Evolutionary conservation across 1,139 yeast genomes (phyloP), one percentile per base, ranked within the genome.

Genomic region (Kluyveromyces sp.): DNA sequence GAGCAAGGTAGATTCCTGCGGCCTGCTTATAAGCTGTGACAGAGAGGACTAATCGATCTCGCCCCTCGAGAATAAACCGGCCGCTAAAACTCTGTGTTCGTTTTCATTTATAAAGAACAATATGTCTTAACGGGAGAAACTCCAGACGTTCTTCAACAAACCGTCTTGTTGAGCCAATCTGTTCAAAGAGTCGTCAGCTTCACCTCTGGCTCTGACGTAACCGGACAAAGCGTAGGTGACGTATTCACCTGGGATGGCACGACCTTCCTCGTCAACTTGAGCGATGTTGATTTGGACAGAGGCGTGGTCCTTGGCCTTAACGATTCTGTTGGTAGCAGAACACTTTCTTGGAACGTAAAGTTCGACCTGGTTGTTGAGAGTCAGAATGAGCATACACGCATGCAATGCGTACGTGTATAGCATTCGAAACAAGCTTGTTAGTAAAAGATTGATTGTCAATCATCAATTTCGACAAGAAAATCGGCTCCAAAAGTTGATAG

Each of bases 311-410:
- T 92, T 89, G 69, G 98, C 94, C 82, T 87, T 88, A 83, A 92
- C 89, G 79, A 94, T 88, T 81, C 97, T 89, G 96, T 88, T 89
- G 78, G 98, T 88, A 70, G 98, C 99, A 77, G 97, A 92, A 82
- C 99, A 92, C 82, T 92, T 92, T 85, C 98, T 87, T 81, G 99
- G 99, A 77, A 92, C 95, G 95, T 92, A 92, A 77, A 92, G 89
- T 83, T 94, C 99, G 77, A 92, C 96, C 96, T 87, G 65, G 11
- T 4, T 18, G 12, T 32, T 12, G 20, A 17, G n/a, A 11, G n/a
- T 15, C 11, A 32, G 11, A 16, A 13, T 4, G 4, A 32, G 15
- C 9, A 9, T 6, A 22, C 26, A 9, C 8, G 9, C 26, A 9
- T 9, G 26, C 26, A 22, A 9, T 22, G 26, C 26, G 26, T 22